Base-by-base conservation (phyloP, 352 stramenopile species). In the Phytophthora capsici region DNA sequence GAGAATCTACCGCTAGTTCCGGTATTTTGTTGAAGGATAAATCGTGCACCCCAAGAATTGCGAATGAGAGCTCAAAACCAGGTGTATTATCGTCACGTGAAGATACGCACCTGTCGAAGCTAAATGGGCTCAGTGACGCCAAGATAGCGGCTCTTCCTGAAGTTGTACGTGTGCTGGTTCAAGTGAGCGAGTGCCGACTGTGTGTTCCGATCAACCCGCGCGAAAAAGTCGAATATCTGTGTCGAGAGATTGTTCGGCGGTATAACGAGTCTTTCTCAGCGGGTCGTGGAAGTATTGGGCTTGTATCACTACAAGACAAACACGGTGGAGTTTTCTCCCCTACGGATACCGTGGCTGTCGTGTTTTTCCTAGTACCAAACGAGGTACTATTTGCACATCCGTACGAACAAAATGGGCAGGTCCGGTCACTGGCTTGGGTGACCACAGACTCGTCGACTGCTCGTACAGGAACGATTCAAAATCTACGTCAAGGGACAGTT, bases 181-280 rank as follows among this genome's bases (percentile, higher is more conserved):
- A 91, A 67, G 50, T 91, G 2, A 61, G 70, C 12, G 80, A 84
- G 51, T 70, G 78, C 34, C 80, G 82, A 8, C 8, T 91, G 13
- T 81, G 77, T 12, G 66, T 89, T 25, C 80, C 80, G 3, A 86
- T 89, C 22, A 83, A 82, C 22, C 80, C 78, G 25, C 74, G 69
- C 13, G 77, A 80, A 51, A 75, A 63, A 3, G 66, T 89, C 19
- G 56, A 64, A 6, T 72, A 72, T 19, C 60, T 91, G 4, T 88
- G 78, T 9, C 54, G 58, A 43, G 78, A 89, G 60, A 77, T 89
- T 49, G 72, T 88, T 16, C 77, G 78, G 6, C 72, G 82, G 17
- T 91, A 77, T 51, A 89, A 91, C 49, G 82, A 91, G 47, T 67
- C 78, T 2, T 89, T 89, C 26, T 65, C 48, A 4, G 37, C 63